Percentiles rank a stretch among this genome's conserved stretches.
Conservation (phyloP, 805 yeast species). For the Yarrowia porcina region DNA sequence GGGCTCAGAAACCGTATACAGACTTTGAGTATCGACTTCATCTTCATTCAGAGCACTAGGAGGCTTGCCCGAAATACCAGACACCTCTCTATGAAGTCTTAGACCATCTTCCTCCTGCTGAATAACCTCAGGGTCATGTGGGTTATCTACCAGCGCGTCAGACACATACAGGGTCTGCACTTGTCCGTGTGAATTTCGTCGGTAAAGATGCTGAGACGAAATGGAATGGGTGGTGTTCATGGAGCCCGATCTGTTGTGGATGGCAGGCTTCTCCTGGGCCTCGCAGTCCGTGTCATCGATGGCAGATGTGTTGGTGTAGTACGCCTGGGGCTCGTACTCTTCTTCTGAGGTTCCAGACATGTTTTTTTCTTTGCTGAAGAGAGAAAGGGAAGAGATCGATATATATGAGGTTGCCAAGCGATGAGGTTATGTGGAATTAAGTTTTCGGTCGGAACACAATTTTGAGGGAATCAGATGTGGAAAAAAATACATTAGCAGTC, state of each 20-base stretch:
- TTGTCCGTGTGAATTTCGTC: conserved; percentile 10
- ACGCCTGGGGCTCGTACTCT: conserved; percentile 20
- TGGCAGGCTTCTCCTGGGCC: neutral
- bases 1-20: neutral
- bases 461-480: neutral
- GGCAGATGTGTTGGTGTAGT: neutral
- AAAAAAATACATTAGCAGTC: no score
- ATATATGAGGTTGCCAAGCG: neutral
- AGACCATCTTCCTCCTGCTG: conserved; percentile 8
- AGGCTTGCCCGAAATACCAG: neutral
- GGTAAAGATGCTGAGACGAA: conserved; percentile 12
- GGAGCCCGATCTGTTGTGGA: neutral
- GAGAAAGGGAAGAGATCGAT: neutral
- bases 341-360: neutral
- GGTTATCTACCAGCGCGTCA: neutral
- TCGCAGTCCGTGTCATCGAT: conserved; percentile 4
- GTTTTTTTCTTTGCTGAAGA: neutral
- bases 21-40: neutral
- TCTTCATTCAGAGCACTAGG: conserved; percentile 8
- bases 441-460: neutral
- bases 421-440: neutral
- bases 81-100: conserved; percentile 3
- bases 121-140: neutral
- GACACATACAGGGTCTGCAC: conserved; percentile 17
- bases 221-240: neutral